Evolutionary conservation across 768 basidiomycete genomes (phyloP).

Genomic region (Rhodosporidiobolus odoratus): DNA sequence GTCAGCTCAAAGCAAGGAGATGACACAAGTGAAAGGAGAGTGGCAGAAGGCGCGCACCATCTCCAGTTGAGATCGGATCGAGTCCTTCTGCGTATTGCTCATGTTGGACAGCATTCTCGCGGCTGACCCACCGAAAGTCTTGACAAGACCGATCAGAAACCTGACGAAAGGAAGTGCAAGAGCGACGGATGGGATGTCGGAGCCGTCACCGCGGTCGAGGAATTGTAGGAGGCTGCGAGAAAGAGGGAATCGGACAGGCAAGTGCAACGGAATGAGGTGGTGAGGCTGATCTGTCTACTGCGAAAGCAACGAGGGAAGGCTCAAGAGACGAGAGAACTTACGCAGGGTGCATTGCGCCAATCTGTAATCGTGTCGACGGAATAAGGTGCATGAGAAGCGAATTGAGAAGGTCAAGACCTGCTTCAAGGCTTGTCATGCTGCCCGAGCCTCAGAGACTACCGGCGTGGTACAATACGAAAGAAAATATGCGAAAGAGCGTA

Average conservation of each 20-base stretch:
- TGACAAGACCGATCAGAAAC: background rate
- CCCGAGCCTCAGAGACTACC: background rate
- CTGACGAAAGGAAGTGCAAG: constrained; percentile 4
- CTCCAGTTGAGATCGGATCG: background rate
- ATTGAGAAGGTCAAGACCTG: too few relatives aligned
- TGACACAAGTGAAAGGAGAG: background rate
- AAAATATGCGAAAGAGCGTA: background rate
- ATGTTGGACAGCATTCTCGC: constrained; percentile 5
- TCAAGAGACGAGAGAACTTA: too few relatives aligned
- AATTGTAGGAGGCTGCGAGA: background rate
- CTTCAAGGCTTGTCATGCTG: too few relatives aligned
- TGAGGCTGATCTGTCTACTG: too few relatives aligned
- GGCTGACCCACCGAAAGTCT: background rate
- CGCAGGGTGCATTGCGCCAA: too few relatives aligned
- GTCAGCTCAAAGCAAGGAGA: background rate
- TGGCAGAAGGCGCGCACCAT: background rate
- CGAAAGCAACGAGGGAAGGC: too few relatives aligned
- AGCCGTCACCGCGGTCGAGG: background rate
- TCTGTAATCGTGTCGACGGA: too few relatives aligned
- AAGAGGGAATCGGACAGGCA: too few relatives aligned
- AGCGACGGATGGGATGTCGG: background rate
- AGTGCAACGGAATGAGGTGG: too few relatives aligned
- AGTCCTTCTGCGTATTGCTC: constrained; percentile 18
- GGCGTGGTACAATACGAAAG: background rate
- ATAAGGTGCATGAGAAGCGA: too few relatives aligned